Evolutionary conservation across 2,329 filamentous ascomycete species (phyloP), one percentile per base, ranked within the genome.

Genomic region (Aspergillus sp.): DNA sequence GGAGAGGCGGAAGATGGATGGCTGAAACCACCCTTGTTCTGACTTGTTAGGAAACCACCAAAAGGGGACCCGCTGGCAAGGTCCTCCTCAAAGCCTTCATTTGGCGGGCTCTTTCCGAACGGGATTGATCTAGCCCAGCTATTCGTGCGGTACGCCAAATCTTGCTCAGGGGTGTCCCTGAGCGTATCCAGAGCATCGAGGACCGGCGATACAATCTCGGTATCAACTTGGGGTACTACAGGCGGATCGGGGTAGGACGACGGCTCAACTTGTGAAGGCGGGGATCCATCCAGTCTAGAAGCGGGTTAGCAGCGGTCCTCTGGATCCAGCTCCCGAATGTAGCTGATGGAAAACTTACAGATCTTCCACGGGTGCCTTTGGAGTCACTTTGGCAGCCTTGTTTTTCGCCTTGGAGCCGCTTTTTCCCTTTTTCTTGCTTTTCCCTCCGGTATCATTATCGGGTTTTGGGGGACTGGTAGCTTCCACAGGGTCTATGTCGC

Each of bases 111-210:
- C 54, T 75, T 76, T 21, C 76, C 74, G 64, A 72, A 78, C 0
- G 77, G 75, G n/a, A 79, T 72, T 12, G 75, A 73, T 52, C 73
- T 72, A 37, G 76, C 73, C 77, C 77, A 79, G n/a, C 71, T 75
- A 63, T 73, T 74, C 5, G 76, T 78, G 44, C 75, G 69, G 41
- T 67, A 65, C 33, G 64, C 66, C 7, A 74, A 66, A 47, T 77
- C 73, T 43, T 68, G 71, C 19, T 72, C 71, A 6, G 66, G 64
- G 15, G 68, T 64, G 24, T 68, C 68, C 48, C 62, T 64, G 31
- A 75, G 62, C 14, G 72, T 69, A 19, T 66, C 73, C 15, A 77
- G 65, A 15, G 71, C 72, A 59, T 75, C 72, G 46, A 77, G 67
- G n/a, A 73, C 69, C 12, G 76, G 75, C 7, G 75, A 74, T 24